A percentile compares a stretch with the other conserved stretches of the same genome.
Conservation (phyloP, 257 asterid species). For the Gynochthodes officinalis region DNA sequence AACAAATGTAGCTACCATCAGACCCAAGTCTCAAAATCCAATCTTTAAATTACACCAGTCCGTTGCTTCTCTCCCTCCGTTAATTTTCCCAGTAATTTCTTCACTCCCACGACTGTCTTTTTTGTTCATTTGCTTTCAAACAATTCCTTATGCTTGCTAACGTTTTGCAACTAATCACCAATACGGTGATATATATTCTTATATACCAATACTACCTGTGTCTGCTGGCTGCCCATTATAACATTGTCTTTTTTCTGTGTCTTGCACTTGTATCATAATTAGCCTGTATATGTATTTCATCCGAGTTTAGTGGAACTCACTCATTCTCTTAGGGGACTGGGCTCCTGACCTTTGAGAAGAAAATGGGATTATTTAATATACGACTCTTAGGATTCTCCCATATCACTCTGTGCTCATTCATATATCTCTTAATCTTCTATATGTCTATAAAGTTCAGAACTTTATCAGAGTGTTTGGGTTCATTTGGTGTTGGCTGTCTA, state of each 20-base stretch:
- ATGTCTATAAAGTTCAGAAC: background rate
- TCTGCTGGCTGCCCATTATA: too few relatives aligned
- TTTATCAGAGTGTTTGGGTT: too few relatives aligned
- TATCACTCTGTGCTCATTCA: too few relatives aligned
- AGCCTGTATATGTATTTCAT: too few relatives aligned
- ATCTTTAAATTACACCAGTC: constrained; percentile 50
- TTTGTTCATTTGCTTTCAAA: background rate
- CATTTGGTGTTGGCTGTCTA: background rate
- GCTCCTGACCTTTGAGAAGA: too few relatives aligned
- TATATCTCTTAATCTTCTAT: background rate
- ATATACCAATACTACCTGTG: too few relatives aligned
- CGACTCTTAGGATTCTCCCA: too few relatives aligned
- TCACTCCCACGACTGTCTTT: background rate
- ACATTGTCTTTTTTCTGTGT: too few relatives aligned
- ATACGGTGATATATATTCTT: background rate
- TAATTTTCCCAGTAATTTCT: constrained; percentile 46
- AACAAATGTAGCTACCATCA: background rate
- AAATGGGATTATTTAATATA: too few relatives aligned
- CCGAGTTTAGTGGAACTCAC: too few relatives aligned
- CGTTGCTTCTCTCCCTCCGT: constrained; percentile 49
- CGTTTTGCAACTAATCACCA: background rate
- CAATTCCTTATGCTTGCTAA: background rate
- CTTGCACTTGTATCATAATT: too few relatives aligned
- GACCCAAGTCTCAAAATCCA: constrained; percentile 21
- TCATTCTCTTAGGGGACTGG: too few relatives aligned